Base-by-base conservation (phyloP, 768 basidiomycete species). In the Solioccasus polychromus region DNA sequence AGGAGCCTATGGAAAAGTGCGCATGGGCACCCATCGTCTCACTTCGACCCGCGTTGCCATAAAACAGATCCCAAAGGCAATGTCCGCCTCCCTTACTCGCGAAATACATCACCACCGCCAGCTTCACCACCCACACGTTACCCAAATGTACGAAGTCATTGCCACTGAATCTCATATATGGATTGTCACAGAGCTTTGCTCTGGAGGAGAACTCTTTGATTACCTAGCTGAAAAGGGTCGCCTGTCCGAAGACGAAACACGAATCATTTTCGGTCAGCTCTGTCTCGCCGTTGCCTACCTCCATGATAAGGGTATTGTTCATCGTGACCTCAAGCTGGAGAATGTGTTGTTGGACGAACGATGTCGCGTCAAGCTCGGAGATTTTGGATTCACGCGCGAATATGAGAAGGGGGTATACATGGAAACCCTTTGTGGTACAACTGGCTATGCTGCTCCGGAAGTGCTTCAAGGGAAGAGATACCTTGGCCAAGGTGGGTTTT, bases 71-170 rank as follows among this genome's bases (percentile, higher is more conserved):
- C 92, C 95, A 29, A 98, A 98, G 68, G 80, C 84, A 46, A 81
- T 92, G 75, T 91, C 94, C 25, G 79, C 93, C 6, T 79, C 88
- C 15, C 77, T 99, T 31, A 99, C 96, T 22, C 82, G 95, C 53
- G 95, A 99, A 71, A 96, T 99, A 44, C 95, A 99, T 61, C 96
- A 99, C 60, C 95, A 99, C 70, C 88, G 95, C 40, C 88, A 92
- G 39, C 79, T 99, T 11, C 96, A 96, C 63, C 95, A 98, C 60
- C 92, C 92, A 0, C 83, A 96, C 62, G 81, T 99, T 59, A 90
- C 92, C 12, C 92, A 95, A 62, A 84, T 98, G 68, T 96, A 89
- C 72, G 95, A 99, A 69, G 91, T 98, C 61, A 89, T 98, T 62
- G 96, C 96, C 8, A 98, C 96, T 2, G 96, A 99, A 69, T 79